Base-by-base conservation (phyloP, 2,329 filamentous ascomycete species). In the Epicoccum sorghinum region DNA sequence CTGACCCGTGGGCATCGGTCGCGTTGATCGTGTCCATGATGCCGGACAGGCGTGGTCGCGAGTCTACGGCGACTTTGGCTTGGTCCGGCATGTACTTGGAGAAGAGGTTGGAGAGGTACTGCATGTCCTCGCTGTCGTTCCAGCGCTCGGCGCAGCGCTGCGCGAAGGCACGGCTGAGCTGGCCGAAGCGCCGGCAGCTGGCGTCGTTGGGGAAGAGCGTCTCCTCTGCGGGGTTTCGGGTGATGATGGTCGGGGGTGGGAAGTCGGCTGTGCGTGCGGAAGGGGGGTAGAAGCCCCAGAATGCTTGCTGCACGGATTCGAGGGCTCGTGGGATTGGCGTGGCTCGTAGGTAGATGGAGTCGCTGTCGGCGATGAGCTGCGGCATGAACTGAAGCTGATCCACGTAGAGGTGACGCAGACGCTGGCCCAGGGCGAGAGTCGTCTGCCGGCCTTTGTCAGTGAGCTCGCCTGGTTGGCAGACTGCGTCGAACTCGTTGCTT, bases 11-110 rank as follows among this genome's bases (percentile, higher is more conserved):
- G 2, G 93, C 93, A 10, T 89, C 80, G 0, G 91, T 96, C 6
- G 91, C 86, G 71, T 97, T 98, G 68, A 98, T 84, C 0, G 91
- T 95, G 76, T 99, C 95, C 89, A 96, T 91, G 66, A 99, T 89
- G 47, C 95, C 95, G 5, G 87, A 92, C 10, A 98, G 80, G 39
- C 93, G 83, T 0, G 95, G 95, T 55, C 88, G 88, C 1, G 87
- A 88, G 73, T 97, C 92, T 7, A 98, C 90, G 24, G 89, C 90
- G 7, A 97, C 87, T 35, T 82, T 81, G 27, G 72, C 71, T 40
- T 82, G 81, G 7, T 86, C 81, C 0, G 91, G 91, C 90, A 98
- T 96, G 86, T 89, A 96, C 72, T 89, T 91, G 32, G 89, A 86
- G 48, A 93, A 86, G 55, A 90, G 77, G 56, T 84, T 87, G 65